Percentiles rank a stretch among this genome's conserved stretches.
These are phyloP conservation scores for Ophiocytium majus DNA, from an alignment of 352 stramenopile genomes.

Conservation along the genomic window DNA sequence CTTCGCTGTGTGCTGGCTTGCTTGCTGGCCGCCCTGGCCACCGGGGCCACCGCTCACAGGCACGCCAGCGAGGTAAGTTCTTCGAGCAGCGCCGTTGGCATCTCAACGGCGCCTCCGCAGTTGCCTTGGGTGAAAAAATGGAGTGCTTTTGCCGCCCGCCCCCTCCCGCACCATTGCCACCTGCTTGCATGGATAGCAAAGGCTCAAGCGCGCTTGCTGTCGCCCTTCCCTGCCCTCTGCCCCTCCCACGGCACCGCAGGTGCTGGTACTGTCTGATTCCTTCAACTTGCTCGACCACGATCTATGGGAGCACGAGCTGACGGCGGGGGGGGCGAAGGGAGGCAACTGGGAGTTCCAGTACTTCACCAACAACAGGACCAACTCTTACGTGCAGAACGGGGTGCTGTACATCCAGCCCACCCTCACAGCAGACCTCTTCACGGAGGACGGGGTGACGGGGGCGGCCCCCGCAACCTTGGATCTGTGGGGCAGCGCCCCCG, in stretches of 20 bases:
- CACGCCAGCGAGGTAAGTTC: too few relatives aligned
- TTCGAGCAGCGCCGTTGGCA: too few relatives aligned
- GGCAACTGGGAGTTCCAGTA: slow-evolving; percentile 58
- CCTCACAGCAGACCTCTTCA: slow-evolving; percentile 44
- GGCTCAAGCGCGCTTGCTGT: too few relatives aligned
- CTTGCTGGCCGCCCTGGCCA: too few relatives aligned
- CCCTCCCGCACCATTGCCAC: too few relatives aligned
- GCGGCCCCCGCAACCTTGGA: slow-evolving; percentile 37
- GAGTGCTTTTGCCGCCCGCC: too few relatives aligned
- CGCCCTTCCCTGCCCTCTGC: too few relatives aligned
- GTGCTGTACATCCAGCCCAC: slow-evolving; percentile 57
- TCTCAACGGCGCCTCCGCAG: too few relatives aligned
- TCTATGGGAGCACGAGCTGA: slow-evolving; percentile 40
- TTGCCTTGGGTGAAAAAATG: too few relatives aligned
- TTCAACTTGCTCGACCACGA: slow-evolving; percentile 31
- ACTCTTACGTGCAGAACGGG: slow-evolving; percentile 55
- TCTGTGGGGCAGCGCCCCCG: slow-evolving; percentile 43
- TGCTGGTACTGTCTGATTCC: slow-evolving; percentile 25
- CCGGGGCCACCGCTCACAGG: too few relatives aligned
- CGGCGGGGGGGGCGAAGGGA: slow-evolving; percentile 25
- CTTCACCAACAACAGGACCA: slow-evolving; percentile 57
- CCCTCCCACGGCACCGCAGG: background rate
- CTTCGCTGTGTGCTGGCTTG: too few relatives aligned
- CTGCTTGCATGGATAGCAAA: too few relatives aligned
- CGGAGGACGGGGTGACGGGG: background rate